Percentiles rank a stretch among this genome's conserved stretches.
phyloP scores from a whole-genome alignment of 805 yeast species.

The Candida koratica region DNA sequence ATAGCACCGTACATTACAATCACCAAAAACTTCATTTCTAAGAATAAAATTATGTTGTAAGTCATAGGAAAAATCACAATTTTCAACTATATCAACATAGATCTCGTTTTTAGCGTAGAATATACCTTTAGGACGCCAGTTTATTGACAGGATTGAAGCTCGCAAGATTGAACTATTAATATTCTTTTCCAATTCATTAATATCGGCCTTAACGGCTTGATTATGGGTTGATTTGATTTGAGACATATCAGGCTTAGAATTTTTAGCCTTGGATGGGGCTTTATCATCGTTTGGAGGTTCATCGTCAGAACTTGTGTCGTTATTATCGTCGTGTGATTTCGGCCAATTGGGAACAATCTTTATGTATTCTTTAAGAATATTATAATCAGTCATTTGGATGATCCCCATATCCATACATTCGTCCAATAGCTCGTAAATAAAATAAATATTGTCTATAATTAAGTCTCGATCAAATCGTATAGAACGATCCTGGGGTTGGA shows the following conservation, averaged over 20 bases:
- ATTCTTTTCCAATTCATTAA: constrained; percentile 21
- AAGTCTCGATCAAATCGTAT: constrained; percentile 48
- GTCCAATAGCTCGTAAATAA: constrained; percentile 79
- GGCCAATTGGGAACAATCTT: constrained; percentile 46
- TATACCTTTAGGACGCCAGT: constrained; percentile 46
- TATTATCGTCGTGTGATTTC: constrained; percentile 5
- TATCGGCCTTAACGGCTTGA: constrained; percentile 33
- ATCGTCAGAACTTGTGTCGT: constrained; percentile 7
- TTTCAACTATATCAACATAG: constrained; percentile 39
- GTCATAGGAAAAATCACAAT: constrained; percentile 35
- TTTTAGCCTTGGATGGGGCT: constrained; percentile 9
- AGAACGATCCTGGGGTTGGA: constrained; percentile 13
- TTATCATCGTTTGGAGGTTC: constrained; percentile 12
- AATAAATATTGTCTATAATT: constrained; percentile 66
- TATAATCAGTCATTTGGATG: constrained; percentile 80
- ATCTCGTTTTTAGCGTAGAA: constrained; percentile 43
- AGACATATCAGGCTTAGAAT: constrained; percentile 11
- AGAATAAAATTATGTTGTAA: constrained; percentile 24
- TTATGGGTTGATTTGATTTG: constrained; percentile 36
- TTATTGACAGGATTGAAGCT: constrained; percentile 60
- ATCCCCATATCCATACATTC: constrained; percentile 88
- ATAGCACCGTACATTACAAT: constrained; percentile 33
- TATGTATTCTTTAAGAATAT: constrained; percentile 72
- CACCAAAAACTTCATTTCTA: constrained; percentile 33
- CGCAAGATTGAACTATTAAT: constrained; percentile 71